Conservation (phyloP, 2,329 filamentous ascomycete species). For the Macrophomina pseudophaseolina region DNA sequence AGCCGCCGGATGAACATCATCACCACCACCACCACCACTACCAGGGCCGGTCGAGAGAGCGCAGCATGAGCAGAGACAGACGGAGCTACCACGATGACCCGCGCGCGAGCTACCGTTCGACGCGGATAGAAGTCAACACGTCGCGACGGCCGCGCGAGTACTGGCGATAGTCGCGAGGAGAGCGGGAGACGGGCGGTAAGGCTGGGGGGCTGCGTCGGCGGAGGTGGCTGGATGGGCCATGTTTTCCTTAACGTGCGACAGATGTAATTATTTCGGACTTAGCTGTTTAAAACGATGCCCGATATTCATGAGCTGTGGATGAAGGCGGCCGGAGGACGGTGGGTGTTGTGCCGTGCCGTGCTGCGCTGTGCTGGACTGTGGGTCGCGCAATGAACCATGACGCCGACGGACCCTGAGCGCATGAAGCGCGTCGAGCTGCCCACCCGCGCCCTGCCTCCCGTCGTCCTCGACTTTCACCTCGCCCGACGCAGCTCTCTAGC, state of each 20-base stretch:
- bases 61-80: conserved; percentile 39
- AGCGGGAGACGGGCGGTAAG: conserved; percentile 26
- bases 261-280: background rate
- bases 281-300: background rate
- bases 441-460: too few species aligned
- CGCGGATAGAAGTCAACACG: conserved; percentile 39
- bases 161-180: conserved; percentile 29
- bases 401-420: too few species aligned
- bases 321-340: background rate
- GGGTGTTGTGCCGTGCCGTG: too few species aligned
- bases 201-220: background rate
- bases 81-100: conserved; percentile 37
- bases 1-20: conserved; percentile 42
- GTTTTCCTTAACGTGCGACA: background rate
- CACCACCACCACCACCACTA: conserved; percentile 27
- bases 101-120: conserved; percentile 37
- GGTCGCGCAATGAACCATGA: too few species aligned
- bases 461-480: background rate
- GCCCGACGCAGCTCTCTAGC: background rate
- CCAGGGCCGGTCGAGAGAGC: conserved; percentile 34
- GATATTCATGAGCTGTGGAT: background rate
- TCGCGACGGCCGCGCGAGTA: conserved; percentile 17
- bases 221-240: too few species aligned
- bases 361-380: too few species aligned
- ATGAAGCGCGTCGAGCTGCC: too few species aligned